A percentile compares a stretch with the other conserved stretches of the same genome.
phyloP scores from a whole-genome alignment of 2,329 filamentous ascomycete genomes.

The Xylaria sp. region DNA sequence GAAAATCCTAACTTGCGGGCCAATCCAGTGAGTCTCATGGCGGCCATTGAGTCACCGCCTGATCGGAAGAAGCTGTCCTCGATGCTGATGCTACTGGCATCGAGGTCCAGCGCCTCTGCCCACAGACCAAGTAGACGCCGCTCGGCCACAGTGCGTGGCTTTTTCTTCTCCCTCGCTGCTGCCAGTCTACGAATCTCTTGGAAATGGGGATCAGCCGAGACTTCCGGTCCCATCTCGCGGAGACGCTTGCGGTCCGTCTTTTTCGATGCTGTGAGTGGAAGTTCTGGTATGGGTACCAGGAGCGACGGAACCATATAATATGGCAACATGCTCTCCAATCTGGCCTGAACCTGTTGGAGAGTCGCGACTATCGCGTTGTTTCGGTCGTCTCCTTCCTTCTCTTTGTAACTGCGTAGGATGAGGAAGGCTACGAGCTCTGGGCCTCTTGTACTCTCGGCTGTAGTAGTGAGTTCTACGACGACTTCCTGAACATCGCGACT shows the following conservation, averaged over 20 bases:
- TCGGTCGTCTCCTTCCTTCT: neutral
- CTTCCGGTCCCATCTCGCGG: slow-evolving; percentile 5
- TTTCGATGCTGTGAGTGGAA: slow-evolving; percentile 5
- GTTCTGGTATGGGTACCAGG: neutral
- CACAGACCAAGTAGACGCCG: slow-evolving; percentile 8
- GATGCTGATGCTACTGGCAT: slow-evolving; percentile 1
- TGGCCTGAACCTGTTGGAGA: slow-evolving; percentile 4
- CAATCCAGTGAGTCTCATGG: slow-evolving; percentile 5
- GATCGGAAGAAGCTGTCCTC: slow-evolving; percentile 5
- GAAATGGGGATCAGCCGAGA: slow-evolving; percentile 2
- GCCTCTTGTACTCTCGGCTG: neutral
- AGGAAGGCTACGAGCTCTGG: slow-evolving; percentile 10
- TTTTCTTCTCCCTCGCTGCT: neutral
- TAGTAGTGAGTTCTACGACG: slow-evolving; percentile 7
- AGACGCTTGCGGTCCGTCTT: slow-evolving; percentile 11
- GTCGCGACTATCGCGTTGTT: neutral
- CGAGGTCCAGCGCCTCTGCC: neutral
- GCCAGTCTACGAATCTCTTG: neutral
- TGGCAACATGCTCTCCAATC: neutral
- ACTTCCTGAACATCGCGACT: slow-evolving; percentile 2
- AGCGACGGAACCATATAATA: slow-evolving; percentile 9
- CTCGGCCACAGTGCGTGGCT: neutral
- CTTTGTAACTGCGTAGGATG: neutral
- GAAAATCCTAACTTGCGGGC: slow-evolving; percentile 6
- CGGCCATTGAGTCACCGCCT: slow-evolving; percentile 2